phyloP scores from a whole-genome alignment of 371 early-diverging fungal genomes.

The Lichtheimia hyalospora region DNA sequence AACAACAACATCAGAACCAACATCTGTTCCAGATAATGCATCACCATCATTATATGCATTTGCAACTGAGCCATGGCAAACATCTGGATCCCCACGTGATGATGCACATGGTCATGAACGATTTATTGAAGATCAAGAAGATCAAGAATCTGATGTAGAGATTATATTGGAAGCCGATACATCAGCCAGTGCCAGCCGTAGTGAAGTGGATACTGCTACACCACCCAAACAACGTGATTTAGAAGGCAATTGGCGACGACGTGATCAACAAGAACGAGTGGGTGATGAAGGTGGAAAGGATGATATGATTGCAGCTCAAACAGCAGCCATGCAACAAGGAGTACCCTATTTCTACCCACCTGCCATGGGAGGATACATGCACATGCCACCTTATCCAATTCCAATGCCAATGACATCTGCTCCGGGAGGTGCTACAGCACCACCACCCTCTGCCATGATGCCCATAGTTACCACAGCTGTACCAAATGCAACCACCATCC shows the following conservation, averaged over 20 bases:
- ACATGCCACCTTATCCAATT: slow-evolving; percentile 13
- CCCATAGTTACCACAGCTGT: no score
- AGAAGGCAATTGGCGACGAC: slow-evolving; percentile 24
- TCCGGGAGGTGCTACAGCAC: background rate
- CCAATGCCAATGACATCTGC: slow-evolving; percentile 22
- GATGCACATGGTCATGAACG: slow-evolving; percentile 9
- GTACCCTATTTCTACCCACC: slow-evolving; percentile 12
- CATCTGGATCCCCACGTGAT: background rate
- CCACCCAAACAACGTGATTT: slow-evolving; percentile 7
- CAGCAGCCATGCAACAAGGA: slow-evolving; percentile 6
- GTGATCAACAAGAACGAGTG: slow-evolving; percentile 1
- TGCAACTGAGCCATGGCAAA: slow-evolving; percentile 5
- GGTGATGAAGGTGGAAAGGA: no score
- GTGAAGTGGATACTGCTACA: slow-evolving; percentile 8
- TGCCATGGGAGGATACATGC: slow-evolving; percentile 11
- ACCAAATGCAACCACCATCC: slow-evolving; percentile 1
- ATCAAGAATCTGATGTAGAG: slow-evolving; percentile 42
- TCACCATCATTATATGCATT: slow-evolving; percentile 2
- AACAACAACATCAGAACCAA: background rate
- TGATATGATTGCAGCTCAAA: background rate
- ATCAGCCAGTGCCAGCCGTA: slow-evolving; percentile 14
- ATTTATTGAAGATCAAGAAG: slow-evolving; percentile 16
- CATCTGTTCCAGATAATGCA: background rate
- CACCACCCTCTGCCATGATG: background rate
- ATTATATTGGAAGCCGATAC: slow-evolving; percentile 34